phyloP scores from a whole-genome alignment of 2,329 filamentous ascomycete genomes.

The Botryotinia calthae region DNA sequence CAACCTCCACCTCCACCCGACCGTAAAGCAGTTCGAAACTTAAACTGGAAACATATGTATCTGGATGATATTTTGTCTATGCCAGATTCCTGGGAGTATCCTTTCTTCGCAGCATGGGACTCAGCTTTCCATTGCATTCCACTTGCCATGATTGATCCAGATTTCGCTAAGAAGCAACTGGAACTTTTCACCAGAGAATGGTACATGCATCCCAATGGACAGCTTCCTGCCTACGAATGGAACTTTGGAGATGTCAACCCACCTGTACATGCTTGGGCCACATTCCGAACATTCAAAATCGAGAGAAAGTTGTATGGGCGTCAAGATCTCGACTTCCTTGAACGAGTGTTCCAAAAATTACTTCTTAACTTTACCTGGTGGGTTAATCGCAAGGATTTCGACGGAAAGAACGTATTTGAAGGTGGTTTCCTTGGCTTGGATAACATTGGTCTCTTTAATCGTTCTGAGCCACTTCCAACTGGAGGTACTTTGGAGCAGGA shows the following conservation, averaged over 20 bases:
- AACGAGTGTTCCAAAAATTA: slow-evolving; percentile 94
- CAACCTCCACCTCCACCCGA: slow-evolving; percentile 81
- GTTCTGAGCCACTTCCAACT: slow-evolving; percentile 89
- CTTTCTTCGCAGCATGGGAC: slow-evolving; percentile 97
- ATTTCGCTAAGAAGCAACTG: slow-evolving; percentile 97
- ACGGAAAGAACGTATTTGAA: slow-evolving; percentile 97
- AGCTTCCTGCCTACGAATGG: slow-evolving; percentile 91
- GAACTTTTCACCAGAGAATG: slow-evolving; percentile 95
- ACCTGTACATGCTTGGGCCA: slow-evolving; percentile 93
- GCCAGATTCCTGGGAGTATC: slow-evolving; percentile 98
- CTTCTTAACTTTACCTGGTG: slow-evolving; percentile 98
- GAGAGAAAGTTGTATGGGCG: slow-evolving; percentile 95
- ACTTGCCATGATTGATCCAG: slow-evolving; percentile 93
- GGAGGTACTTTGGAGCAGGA: slow-evolving; percentile 93
- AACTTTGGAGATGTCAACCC: slow-evolving; percentile 98
- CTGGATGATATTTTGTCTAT: slow-evolving; percentile 94
- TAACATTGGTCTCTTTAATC: slow-evolving; percentile 97
- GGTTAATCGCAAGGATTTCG: slow-evolving; percentile 93
- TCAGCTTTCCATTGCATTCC: slow-evolving; percentile 96
- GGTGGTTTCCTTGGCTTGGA: slow-evolving; percentile 93
- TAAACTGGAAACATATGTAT: slow-evolving; percentile 91
- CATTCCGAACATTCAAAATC: slow-evolving; percentile 96
- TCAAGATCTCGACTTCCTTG: slow-evolving; percentile 91
- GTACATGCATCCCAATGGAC: slow-evolving; percentile 98
- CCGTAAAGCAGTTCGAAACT: slow-evolving; percentile 78